These are phyloP conservation scores for Corylus avellana DNA, from an alignment of 306 rosid genomes.

Conservation along the genomic window DNA sequence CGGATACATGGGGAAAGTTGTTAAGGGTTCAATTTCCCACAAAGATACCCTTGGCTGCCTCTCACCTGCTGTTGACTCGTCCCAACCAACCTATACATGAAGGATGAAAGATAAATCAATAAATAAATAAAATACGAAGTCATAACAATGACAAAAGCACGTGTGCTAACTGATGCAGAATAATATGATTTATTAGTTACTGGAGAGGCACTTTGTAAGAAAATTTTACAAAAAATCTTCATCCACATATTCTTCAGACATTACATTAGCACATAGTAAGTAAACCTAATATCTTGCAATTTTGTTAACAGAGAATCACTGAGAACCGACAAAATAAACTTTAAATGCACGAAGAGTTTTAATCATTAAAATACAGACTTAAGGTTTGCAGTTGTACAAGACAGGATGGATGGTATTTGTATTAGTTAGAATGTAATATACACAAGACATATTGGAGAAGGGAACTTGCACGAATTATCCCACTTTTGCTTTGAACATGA, in stretches of 20 bases:
- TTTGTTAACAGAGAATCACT: not conserved
- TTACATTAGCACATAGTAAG: conserved; percentile 6
- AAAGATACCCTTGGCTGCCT: conserved; percentile 84
- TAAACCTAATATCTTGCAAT: not conserved
- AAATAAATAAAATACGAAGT: not conserved
- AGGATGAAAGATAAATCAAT: conserved; percentile 18
- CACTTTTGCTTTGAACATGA: too few species aligned
- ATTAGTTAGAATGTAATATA: too few species aligned
- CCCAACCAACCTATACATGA: conserved; percentile 82
- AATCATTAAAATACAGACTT: not conserved
- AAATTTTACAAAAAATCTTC: not conserved
- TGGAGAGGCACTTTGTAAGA: too few species aligned
- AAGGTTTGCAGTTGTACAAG: not conserved
- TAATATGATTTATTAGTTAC: not conserved
- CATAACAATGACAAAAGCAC: not conserved
- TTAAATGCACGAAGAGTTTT: not conserved
- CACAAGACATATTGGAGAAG: too few species aligned
- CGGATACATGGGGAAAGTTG: conserved; percentile 91
- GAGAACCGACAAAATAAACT: not conserved
- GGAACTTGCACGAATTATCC: too few species aligned
- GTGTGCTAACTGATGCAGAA: not conserved
- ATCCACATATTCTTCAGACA: not conserved
- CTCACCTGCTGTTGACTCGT: conserved; percentile 87
- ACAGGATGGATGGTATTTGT: not conserved
- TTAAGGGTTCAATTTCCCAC: conserved; percentile 94